Evolutionary conservation across 208 protist genomes (phyloP).

Genomic region (Naegleria fowleri): DNA sequence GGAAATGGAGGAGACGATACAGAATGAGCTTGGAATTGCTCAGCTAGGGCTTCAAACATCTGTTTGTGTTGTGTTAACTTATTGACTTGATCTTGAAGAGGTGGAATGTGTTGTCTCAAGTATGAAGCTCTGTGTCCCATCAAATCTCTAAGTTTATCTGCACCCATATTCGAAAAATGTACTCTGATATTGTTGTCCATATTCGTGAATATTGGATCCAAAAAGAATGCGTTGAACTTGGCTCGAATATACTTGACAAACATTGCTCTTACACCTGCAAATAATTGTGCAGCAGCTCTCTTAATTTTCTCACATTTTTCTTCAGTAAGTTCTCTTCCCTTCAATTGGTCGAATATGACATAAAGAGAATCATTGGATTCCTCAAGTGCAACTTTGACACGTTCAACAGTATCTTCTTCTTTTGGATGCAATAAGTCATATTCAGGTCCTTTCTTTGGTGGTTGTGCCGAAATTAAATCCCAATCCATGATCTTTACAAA

Average conservation of each 20-base stretch:
- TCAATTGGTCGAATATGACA: not conserved
- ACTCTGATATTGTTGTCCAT: not conserved
- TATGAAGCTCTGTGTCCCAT: not conserved
- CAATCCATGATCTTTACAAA: slow-evolving; percentile 57
- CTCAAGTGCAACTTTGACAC: slow-evolving; percentile 45
- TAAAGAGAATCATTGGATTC: slow-evolving; percentile 17
- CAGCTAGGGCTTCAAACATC: not conserved
- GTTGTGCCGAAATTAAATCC: slow-evolving; percentile 33
- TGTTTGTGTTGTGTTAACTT: not conserved
- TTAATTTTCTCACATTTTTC: slow-evolving; percentile 43
- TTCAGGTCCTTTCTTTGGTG: not conserved
- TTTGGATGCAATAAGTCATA: slow-evolving; percentile 22
- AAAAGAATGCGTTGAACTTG: slow-evolving; percentile 57
- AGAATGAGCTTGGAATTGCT: not conserved
- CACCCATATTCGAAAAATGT: not conserved
- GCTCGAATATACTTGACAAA: slow-evolving; percentile 52
- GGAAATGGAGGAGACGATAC: not conserved
- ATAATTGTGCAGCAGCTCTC: slow-evolving; percentile 43
- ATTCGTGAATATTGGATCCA: slow-evolving; percentile 44
- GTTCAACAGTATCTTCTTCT: slow-evolving; percentile 39
- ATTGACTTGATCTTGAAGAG: not conserved
- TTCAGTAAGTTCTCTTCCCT: slow-evolving; percentile 37
- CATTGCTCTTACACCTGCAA: slow-evolving; percentile 50
- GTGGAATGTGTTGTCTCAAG: not conserved
- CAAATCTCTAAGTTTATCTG: not conserved